phyloP scores from a whole-genome alignment of 164 flowering plant genomes.

The Santalum album region DNA sequence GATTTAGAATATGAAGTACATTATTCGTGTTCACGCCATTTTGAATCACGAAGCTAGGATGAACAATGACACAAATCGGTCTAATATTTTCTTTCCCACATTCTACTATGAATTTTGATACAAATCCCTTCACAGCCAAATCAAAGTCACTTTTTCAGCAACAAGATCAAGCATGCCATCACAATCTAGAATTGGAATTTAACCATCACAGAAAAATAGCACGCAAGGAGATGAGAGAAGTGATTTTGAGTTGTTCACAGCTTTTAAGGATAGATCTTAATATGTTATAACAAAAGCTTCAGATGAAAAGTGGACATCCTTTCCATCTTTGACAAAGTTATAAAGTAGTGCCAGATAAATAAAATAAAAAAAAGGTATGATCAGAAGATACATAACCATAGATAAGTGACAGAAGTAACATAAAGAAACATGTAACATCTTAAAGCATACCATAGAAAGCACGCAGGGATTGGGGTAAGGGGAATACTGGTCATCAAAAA shows the following conservation, averaged over 20 bases:
- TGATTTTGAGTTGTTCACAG: no score
- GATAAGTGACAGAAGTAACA: neutral
- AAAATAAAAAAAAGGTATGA: neutral
- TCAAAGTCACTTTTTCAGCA: no score
- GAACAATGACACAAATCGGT: neutral
- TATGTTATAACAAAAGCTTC: neutral
- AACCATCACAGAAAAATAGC: no score
- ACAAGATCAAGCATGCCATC: no score
- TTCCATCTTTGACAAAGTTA: neutral
- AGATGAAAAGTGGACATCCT: neutral
- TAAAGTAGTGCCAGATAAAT: neutral
- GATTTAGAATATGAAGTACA: neutral
- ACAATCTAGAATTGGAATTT: no score
- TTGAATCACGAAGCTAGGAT: no score
- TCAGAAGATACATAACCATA: slow-evolving; percentile 1
- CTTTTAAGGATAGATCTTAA: neutral
- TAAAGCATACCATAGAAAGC: neutral
- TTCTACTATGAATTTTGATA: no score
- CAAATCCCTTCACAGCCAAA: no score
- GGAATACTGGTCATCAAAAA: slow-evolving; percentile 3
- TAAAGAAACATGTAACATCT: neutral
- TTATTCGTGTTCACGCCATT: neutral
- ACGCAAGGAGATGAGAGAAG: neutral
- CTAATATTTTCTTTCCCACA: no score
- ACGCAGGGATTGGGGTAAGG: neutral